Evolutionary conservation across 164 flowering plant species (phyloP).

Genomic region (Berberis vulgaris): DNA sequence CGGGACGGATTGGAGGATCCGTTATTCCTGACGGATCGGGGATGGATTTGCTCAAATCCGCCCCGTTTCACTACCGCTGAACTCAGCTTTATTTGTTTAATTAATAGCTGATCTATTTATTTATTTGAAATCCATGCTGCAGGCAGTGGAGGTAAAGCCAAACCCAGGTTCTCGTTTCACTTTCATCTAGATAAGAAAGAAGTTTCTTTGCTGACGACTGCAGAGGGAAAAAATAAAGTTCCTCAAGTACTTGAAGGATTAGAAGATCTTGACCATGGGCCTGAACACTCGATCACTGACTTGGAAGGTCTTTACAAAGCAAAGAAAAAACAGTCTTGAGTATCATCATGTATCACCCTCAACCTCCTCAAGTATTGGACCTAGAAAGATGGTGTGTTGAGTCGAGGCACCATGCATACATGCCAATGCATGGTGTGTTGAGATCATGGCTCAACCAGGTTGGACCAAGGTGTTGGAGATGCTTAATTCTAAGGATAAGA

Average conservation of each 20-base stretch:
- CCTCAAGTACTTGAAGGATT: constrained; percentile 18
- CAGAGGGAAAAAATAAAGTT: constrained; percentile 13
- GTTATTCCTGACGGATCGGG: too few relatives aligned
- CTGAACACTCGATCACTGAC: constrained; percentile 45
- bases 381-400: constrained; percentile 15
- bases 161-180: constrained; percentile 41
- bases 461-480: too few relatives aligned
- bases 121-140: background rate
- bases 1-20: too few relatives aligned
- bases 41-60: too few relatives aligned
- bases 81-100: too few relatives aligned
- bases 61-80: too few relatives aligned
- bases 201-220: constrained; percentile 4
- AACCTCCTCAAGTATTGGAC: constrained; percentile 3
- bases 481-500: too few relatives aligned
- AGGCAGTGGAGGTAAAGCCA: constrained; percentile 37
- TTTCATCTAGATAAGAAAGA: constrained; percentile 25
- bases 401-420: too few relatives aligned
- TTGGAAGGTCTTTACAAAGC: constrained; percentile 27
- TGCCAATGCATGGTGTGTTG: too few relatives aligned
- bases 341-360: background rate
- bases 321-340: background rate
- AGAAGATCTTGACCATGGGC: constrained; percentile 13
- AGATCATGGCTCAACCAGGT: too few relatives aligned
- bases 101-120: background rate